These are phyloP conservation scores for Rhizophagus sp. DNA, from an alignment of 192 early-diverging fungal species.

Conservation along the genomic window DNA sequence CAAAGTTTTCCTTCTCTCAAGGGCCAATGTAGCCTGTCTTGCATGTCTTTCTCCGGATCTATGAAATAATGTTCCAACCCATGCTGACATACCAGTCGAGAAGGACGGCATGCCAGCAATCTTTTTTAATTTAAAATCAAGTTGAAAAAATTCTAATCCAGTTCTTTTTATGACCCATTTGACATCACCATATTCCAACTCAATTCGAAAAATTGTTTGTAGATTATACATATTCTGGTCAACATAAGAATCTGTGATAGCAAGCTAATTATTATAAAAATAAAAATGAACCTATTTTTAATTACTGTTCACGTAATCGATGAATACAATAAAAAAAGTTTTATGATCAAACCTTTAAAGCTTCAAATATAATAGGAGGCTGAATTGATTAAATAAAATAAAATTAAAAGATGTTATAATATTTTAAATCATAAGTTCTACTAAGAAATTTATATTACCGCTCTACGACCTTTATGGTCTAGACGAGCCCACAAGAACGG, in stretches of 20 bases:
- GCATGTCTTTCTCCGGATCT: slow-evolving; percentile 32
- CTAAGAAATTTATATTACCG: slow-evolving; percentile 36
- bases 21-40: slow-evolving; percentile 39
- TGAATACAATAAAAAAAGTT: not conserved
- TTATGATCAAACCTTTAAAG: not conserved
- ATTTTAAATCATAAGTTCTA: not conserved
- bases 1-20: slow-evolving; percentile 57
- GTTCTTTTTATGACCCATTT: slow-evolving; percentile 74
- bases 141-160: slow-evolving; percentile 62
- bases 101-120: slow-evolving; percentile 38
- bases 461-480: slow-evolving; percentile 38
- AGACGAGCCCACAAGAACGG: slow-evolving; percentile 35
- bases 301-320: not conserved
- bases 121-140: slow-evolving; percentile 65
- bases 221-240: slow-evolving; percentile 35
- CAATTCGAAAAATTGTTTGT: slow-evolving; percentile 66
- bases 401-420: not conserved
- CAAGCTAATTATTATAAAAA: slow-evolving; percentile 42
- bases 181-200: slow-evolving; percentile 73
- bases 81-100: slow-evolving; percentile 18
- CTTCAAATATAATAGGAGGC: not conserved
- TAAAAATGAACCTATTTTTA: not conserved
- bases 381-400: not conserved
- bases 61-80: slow-evolving; percentile 15
- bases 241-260: slow-evolving; percentile 49